Conservation (phyloP, 768 basidiomycete genomes). For the Auricularia cornea region DNA sequence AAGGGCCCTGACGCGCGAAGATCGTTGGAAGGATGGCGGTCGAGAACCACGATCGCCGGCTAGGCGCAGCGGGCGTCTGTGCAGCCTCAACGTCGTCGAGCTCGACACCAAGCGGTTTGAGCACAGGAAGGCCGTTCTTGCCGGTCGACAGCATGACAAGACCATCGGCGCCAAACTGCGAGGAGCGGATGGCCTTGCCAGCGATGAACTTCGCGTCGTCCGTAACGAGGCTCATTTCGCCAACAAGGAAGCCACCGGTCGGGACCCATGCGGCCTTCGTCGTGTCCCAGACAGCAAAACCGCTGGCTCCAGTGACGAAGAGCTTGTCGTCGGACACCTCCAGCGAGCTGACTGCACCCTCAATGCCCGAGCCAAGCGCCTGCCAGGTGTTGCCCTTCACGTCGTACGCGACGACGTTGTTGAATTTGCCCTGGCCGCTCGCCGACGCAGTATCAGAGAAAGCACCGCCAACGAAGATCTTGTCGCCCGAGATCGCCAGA, state of each 20-base stretch:
- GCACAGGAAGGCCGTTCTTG: slow-evolving; percentile 39
- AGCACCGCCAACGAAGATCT: slow-evolving; percentile 78
- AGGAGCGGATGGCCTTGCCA: slow-evolving; percentile 50
- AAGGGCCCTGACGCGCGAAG: slow-evolving; percentile 43
- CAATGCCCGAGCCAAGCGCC: slow-evolving; percentile 60
- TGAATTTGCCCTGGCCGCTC: slow-evolving; percentile 44
- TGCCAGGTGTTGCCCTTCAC: slow-evolving; percentile 57
- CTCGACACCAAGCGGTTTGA: slow-evolving; percentile 54
- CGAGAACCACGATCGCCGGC: background rate
- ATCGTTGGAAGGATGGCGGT: slow-evolving; percentile 15
- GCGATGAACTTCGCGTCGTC: slow-evolving; percentile 52
- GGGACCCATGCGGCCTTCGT: slow-evolving; percentile 56
- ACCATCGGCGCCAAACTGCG: slow-evolving; percentile 66
- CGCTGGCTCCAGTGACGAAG: slow-evolving; percentile 58
- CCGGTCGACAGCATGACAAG: slow-evolving; percentile 72
- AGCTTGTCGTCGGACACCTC: slow-evolving; percentile 40
- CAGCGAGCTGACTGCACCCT: slow-evolving; percentile 66
- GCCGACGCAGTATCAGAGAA: slow-evolving; percentile 63
- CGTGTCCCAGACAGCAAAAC: slow-evolving; percentile 73
- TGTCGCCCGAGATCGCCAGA: slow-evolving; percentile 51
- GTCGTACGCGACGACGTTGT: slow-evolving; percentile 65
- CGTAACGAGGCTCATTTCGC: slow-evolving; percentile 59
- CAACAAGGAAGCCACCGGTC: slow-evolving; percentile 64
- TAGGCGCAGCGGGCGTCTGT: slow-evolving; percentile 22
- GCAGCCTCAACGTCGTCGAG: slow-evolving; percentile 36